Base-by-base conservation (phyloP, 345 rosid species). In the Eucalyptus sp. region DNA sequence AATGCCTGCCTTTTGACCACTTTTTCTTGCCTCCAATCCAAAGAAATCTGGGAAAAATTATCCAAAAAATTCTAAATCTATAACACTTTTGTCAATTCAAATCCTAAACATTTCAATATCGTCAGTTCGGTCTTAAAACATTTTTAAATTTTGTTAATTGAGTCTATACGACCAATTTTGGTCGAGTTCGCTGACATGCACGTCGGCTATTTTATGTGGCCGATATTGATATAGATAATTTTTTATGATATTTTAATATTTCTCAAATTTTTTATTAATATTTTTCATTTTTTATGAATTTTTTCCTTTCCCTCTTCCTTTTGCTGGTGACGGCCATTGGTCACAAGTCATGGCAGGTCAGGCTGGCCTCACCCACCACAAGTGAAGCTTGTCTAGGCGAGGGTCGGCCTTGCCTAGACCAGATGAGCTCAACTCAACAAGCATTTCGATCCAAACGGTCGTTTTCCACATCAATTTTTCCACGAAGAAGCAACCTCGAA, bases 161-260 rank as follows among this genome's bases (percentile, higher is more conserved):
- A 56, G 2, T 24, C 0, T 20, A 56, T 22, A 2, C 5, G 0
- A 17, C 25, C 3, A 0, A 24, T 24, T 56, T 56, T 22, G 0
- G 4, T 1, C 5, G 0, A 56, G 4, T 56, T 56, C 0, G 0
- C 1, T 4, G 1, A 56, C 12, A 22, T 56, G 11, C 11, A 56
- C 5, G 1, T 8, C 10, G 5, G 62, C 6, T 13, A 22, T 56
- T 2, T 0, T 56, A 56, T 8, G 8, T 56, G 27, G 12, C 60
- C 0, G 4, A 56, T 56, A 7, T 24, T 8, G 29, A 56, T 56
- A 56, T 56, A 24, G 13, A 56, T 10, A 8, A 56, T 4, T 24
- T 56, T 24, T 56, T 22, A 22, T 56, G 24, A 56, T 24, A 56
- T 56, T 56, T 56, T 5, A 56, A 56, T 24, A 56, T 10, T 56